Percentiles rank a stretch among this genome's conserved stretches.
phyloP scores from a whole-genome alignment of 169 alveolate species.

The Plasmodium gonderi region DNA sequence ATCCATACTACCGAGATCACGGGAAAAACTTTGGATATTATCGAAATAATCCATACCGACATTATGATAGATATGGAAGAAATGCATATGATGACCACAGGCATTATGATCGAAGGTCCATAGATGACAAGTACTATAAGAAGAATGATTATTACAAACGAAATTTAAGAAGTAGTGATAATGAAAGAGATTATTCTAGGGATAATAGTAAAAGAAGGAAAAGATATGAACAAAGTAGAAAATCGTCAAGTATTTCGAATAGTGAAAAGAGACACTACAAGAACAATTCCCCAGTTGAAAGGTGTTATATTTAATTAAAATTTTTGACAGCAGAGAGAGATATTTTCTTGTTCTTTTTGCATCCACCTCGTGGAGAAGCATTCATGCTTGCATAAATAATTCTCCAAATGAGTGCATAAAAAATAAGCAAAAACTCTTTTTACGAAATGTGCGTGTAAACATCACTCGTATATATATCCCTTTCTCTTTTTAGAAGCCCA shows the following conservation, averaged over 20 bases:
- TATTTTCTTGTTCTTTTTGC: too few species aligned
- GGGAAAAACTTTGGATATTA: conserved; percentile 13
- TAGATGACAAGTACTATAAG: conserved; percentile 47
- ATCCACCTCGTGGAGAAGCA: too few species aligned
- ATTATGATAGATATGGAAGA: conserved; percentile 46
- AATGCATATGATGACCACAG: conserved; percentile 38
- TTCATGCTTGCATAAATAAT: background rate
- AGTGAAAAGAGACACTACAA: conserved; percentile 57
- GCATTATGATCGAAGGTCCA: conserved; percentile 53
- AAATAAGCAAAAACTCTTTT: too few species aligned
- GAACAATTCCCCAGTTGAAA: conserved; percentile 20
- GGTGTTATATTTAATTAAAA: conserved; percentile 3
- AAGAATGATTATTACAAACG: conserved; percentile 56
- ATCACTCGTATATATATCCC: background rate
- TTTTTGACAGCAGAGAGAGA: too few species aligned
- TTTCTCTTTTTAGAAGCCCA: conserved; percentile 24
- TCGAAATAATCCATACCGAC: conserved; percentile 23
- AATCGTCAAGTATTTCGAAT: conserved; percentile 37
- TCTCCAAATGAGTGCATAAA: background rate
- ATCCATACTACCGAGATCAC: conserved; percentile 46
- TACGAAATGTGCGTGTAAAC: background rate
- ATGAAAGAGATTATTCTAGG: conserved; percentile 42
- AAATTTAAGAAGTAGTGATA: conserved; percentile 13
- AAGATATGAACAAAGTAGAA: conserved; percentile 56
- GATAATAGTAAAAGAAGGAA: conserved; percentile 63